phyloP scores from a whole-genome alignment of 2,329 filamentous ascomycete species.

The Exophiala dermatitidis region DNA sequence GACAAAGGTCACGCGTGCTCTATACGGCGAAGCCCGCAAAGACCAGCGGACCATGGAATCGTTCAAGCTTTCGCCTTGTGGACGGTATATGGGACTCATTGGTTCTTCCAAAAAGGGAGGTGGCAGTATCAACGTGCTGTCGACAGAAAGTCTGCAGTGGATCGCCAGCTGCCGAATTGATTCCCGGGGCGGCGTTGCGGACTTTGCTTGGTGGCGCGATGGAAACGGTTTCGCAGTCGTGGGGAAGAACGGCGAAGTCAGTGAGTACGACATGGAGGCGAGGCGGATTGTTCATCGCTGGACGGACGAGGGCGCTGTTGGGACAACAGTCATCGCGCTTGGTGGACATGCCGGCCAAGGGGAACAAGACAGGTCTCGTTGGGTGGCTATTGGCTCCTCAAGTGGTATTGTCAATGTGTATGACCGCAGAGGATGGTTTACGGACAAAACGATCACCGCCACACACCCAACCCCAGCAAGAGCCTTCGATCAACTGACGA shows the following conservation, averaged over 20 bases:
- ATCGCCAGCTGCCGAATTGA: constrained; percentile 74
- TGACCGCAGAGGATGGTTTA: constrained; percentile 53
- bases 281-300: constrained; percentile 70
- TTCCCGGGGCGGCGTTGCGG: constrained; percentile 72
- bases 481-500: constrained; percentile 78
- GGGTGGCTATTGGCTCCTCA: constrained; percentile 79
- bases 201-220: constrained; percentile 88
- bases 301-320: constrained; percentile 83
- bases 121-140: constrained; percentile 78
- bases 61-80: constrained; percentile 81
- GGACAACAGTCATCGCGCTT: constrained; percentile 72
- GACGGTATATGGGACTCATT: constrained; percentile 74
- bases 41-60: constrained; percentile 87
- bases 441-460: constrained; percentile 38
- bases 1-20: constrained; percentile 71
- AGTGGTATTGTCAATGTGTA: constrained; percentile 92
- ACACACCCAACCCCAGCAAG: constrained; percentile 62
- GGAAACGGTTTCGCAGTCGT: constrained; percentile 74
- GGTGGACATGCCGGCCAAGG: constrained; percentile 46
- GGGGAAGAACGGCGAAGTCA: constrained; percentile 80
- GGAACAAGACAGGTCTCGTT: constrained; percentile 65
- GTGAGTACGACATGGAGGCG: constrained; percentile 70
- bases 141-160: constrained; percentile 78
- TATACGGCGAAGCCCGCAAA: constrained; percentile 45
- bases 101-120: constrained; percentile 77